These are phyloP conservation scores for Echium plantagineum DNA, from an alignment of 257 asterid species.

Conservation along the genomic window DNA sequence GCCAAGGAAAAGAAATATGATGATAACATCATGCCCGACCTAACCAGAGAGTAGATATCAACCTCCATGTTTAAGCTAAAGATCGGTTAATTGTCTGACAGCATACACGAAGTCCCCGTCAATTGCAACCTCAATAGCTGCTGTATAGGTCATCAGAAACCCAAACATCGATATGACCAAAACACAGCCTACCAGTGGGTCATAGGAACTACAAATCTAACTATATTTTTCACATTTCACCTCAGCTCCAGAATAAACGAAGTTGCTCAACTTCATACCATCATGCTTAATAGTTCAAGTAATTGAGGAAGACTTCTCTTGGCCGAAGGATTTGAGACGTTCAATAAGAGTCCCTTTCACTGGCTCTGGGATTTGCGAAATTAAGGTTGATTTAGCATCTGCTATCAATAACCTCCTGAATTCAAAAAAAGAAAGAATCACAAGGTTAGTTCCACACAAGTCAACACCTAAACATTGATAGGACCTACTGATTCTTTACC, in stretches of 20 bases:
- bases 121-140: background rate
- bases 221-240: background rate
- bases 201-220: background rate
- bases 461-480: background rate
- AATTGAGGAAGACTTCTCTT: conserved; percentile 35
- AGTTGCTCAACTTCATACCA: conserved; percentile 24
- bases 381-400: conserved; percentile 48
- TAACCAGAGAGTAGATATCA: background rate
- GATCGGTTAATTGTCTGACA: background rate
- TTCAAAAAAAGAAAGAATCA: conserved; percentile 4
- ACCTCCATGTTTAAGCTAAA: background rate
- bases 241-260: background rate
- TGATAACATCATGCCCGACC: background rate
- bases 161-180: background rate
- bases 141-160: background rate
- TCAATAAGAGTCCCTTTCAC: conserved; percentile 52
- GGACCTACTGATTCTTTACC: background rate
- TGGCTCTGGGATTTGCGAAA: conserved; percentile 54
- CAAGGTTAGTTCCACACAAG: background rate
- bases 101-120: background rate
- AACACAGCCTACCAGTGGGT: background rate
- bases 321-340: conserved; percentile 41
- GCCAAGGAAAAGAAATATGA: background rate
- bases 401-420: conserved; percentile 55
- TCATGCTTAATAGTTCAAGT: conserved; percentile 21